A percentile compares a stretch with the other conserved stretches of the same genome.
Conservation (phyloP, 495 filamentous ascomycete genomes). For the Eremomyces bilateralis region DNA sequence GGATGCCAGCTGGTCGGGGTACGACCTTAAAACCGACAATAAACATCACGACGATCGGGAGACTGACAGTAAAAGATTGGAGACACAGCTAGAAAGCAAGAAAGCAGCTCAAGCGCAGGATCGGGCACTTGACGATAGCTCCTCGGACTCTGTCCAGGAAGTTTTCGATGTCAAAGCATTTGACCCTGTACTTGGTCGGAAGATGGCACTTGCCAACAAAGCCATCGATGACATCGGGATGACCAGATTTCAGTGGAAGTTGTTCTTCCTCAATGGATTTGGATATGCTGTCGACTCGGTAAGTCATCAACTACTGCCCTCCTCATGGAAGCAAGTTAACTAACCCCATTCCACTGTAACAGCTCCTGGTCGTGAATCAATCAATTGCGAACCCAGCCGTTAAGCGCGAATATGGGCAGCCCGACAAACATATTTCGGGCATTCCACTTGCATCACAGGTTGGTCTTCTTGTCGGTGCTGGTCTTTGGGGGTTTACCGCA, state of each 20-base stretch:
- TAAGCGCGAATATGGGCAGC: conserved; percentile 15
- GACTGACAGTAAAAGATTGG: too few species aligned
- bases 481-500: conserved; percentile 22
- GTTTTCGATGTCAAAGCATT: not conserved
- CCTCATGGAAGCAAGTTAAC: not conserved
- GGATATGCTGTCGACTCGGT: conserved; percentile 20
- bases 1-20: too few species aligned
- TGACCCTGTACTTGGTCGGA: not conserved
- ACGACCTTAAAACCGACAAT: too few species aligned
- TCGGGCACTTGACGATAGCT: not conserved
- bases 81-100: too few species aligned
- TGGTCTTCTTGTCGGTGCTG: conserved; percentile 19
- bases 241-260: conserved; percentile 1
- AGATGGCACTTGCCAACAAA: conserved; percentile 1
- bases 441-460: conserved; percentile 19
- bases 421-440: conserved; percentile 13
- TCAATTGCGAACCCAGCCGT: conserved; percentile 19
- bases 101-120: too few species aligned
- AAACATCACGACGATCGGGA: too few species aligned
- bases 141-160: not conserved
- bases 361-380: conserved; percentile 21
- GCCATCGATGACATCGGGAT: conserved; percentile 4
- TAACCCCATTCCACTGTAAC: not conserved
- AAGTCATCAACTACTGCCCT: conserved; percentile 1
- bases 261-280: conserved; percentile 18